phyloP scores from a whole-genome alignment of 768 basidiomycete species.

The Agrocybe chaxingu region DNA sequence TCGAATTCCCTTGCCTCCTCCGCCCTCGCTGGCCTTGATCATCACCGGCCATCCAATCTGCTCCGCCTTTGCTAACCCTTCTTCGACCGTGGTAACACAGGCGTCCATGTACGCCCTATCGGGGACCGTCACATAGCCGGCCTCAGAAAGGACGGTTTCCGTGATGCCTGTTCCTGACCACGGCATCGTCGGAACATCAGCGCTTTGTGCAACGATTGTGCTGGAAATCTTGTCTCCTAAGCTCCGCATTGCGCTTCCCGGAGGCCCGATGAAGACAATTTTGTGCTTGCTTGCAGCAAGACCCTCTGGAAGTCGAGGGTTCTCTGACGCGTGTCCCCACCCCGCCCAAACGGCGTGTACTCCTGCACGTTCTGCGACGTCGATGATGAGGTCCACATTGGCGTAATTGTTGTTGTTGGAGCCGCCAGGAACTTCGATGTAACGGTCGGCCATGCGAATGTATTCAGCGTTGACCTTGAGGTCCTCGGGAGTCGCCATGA shows the following conservation, averaged over 20 bases:
- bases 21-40: conserved; percentile 99
- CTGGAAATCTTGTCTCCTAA: conserved; percentile 99
- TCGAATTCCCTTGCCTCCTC: conserved; percentile 98
- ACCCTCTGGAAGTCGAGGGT: conserved; percentile 93
- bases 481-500: conserved; percentile 99
- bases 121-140: conserved; percentile 92
- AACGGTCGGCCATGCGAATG: conserved; percentile 99
- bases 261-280: conserved; percentile 99
- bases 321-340: conserved; percentile 99
- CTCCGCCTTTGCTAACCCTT: conserved; percentile 80
- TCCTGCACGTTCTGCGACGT: conserved; percentile 94
- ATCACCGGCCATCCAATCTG: conserved; percentile 96
- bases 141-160: conserved; percentile 78
- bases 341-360: conserved; percentile 99
- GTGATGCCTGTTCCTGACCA: conserved; percentile 97
- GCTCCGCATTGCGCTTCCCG: conserved; percentile 98
- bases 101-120: conserved; percentile 86
- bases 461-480: conserved; percentile 99
- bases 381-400: conserved; percentile 98
- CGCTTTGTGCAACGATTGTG: conserved; percentile 97
- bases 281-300: conserved; percentile 90
- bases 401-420: conserved; percentile 99
- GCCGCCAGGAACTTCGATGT: conserved; percentile 97
- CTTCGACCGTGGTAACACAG: conserved; percentile 84
- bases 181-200: conserved; percentile 95